phyloP scores from a whole-genome alignment of 306 rosid species.

The Morella rubra region DNA sequence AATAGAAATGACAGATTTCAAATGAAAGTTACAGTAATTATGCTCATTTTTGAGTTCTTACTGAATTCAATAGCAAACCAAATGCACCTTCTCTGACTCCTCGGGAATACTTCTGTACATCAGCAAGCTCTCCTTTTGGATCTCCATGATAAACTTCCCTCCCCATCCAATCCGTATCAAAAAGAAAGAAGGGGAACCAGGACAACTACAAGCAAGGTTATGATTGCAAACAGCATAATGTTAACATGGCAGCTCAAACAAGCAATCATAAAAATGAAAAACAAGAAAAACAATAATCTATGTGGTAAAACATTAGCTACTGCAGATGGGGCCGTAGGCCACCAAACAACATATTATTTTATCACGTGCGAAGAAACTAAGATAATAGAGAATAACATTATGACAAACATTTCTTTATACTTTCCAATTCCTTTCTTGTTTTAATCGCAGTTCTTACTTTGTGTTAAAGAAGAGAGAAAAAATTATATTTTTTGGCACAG shows the following conservation, averaged over 20 bases:
- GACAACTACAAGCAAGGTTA: slow-evolving; percentile 60
- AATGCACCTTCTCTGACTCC: slow-evolving; percentile 99
- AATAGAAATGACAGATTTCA: slow-evolving; percentile 11
- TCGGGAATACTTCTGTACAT: slow-evolving; percentile 61
- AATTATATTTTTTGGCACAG: neutral
- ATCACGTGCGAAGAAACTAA: too few species aligned
- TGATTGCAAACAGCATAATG: slow-evolving; percentile 24
- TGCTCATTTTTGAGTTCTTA: slow-evolving; percentile 73
- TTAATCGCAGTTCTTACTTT: neutral
- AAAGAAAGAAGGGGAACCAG: slow-evolving; percentile 97
- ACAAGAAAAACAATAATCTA: neutral
- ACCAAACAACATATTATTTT: too few species aligned
- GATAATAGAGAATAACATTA: too few species aligned
- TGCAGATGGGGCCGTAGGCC: neutral
- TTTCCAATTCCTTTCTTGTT: neutral
- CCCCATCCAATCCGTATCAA: slow-evolving; percentile 99
- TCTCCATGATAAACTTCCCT: slow-evolving; percentile 98
- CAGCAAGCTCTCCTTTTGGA: slow-evolving; percentile 70
- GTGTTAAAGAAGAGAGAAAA: neutral
- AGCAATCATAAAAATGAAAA: slow-evolving; percentile 6
- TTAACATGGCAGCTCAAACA: slow-evolving; percentile 29
- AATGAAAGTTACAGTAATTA: slow-evolving; percentile 10
- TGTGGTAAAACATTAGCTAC: neutral
- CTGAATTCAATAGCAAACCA: slow-evolving; percentile 99
- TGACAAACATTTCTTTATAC: neutral